Conservation (phyloP, 2,329 filamentous ascomycete genomes). For the Colletotrichum sp. region DNA sequence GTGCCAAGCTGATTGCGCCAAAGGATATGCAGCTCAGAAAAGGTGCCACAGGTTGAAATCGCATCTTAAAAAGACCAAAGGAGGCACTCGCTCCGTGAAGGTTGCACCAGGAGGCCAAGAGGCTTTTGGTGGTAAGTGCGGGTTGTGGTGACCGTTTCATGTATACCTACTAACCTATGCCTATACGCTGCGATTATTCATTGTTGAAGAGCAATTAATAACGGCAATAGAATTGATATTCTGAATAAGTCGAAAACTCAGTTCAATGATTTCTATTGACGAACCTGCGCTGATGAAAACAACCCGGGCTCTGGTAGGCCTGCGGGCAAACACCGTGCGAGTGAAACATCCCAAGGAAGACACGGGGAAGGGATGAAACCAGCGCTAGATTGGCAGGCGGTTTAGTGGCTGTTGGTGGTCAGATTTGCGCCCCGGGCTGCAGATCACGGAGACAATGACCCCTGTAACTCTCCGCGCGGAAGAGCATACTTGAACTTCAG, state of each 20-base stretch:
- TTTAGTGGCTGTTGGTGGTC: background rate
- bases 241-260: background rate
- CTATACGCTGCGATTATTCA: too few species aligned
- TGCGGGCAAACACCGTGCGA: background rate
- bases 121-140: background rate
- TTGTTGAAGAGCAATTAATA: fast-evolving
- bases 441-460: background rate
- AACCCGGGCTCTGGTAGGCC: background rate
- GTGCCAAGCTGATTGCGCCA: fast-evolving
- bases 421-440: background rate
- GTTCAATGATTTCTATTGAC: background rate
- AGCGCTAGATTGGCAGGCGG: background rate
- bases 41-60: fast-evolving
- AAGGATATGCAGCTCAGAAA: background rate
- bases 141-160: fast-evolving
- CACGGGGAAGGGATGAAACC: background rate
- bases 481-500: background rate
- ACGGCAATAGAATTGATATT: background rate
- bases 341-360: background rate
- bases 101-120: background rate
- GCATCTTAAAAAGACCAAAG: background rate
- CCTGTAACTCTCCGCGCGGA: background rate
- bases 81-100: background rate
- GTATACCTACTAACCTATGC: background rate
- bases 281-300: background rate